Percentiles rank a stretch among this genome's conserved stretches.
phyloP scores from a whole-genome alignment of 139 green algal genomes.

The Haematococcus sp. region DNA sequence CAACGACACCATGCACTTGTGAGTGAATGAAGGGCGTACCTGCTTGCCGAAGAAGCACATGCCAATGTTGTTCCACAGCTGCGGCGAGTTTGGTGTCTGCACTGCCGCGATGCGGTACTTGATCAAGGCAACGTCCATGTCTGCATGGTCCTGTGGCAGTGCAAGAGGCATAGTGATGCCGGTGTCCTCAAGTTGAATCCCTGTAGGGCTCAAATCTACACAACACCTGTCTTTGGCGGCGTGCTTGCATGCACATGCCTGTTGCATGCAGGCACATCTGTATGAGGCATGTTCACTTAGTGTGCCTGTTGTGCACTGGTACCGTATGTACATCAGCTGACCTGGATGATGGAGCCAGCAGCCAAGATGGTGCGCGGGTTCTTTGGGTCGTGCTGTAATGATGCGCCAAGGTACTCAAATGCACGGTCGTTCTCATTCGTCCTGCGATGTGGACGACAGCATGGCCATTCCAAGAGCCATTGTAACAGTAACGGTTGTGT shows the following conservation, averaged over 20 bases:
- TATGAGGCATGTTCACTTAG: not conserved
- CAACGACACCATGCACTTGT: no score
- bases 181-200: no score
- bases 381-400: slow-evolving; percentile 60
- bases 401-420: slow-evolving; percentile 68
- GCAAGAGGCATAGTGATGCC: not conserved
- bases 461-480: not conserved
- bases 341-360: slow-evolving; percentile 75
- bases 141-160: slow-evolving; percentile 61
- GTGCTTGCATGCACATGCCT: no score
- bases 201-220: no score
- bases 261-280: not conserved
- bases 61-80: slow-evolving; percentile 90
- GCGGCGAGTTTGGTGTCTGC: slow-evolving; percentile 66
- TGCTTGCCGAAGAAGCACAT: slow-evolving; percentile 88
- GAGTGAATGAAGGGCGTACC: no score
- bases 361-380: slow-evolving; percentile 76
- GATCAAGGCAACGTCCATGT: slow-evolving; percentile 77
- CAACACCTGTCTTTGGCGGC: no score
- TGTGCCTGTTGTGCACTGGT: not conserved
- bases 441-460: slow-evolving; percentile 21
- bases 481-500: no score
- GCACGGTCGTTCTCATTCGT: slow-evolving; percentile 65
- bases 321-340: slow-evolving; percentile 7
- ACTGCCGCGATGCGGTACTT: slow-evolving; percentile 80